phyloP scores from a whole-genome alignment of 768 basidiomycete species.

The Cubamyces sp. region DNA sequence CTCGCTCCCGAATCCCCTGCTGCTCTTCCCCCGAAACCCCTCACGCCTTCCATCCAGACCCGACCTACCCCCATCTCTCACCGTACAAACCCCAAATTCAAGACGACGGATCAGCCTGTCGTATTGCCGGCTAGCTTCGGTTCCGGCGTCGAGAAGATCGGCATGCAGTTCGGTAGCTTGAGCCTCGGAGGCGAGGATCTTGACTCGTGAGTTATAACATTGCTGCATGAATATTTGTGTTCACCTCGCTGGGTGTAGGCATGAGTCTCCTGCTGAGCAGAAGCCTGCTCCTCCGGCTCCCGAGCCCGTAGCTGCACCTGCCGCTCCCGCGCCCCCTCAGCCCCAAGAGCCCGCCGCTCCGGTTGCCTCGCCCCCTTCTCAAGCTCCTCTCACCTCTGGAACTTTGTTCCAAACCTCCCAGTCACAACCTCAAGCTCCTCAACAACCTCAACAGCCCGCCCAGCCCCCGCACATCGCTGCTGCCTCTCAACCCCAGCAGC shows the following conservation, averaged over 20 bases:
- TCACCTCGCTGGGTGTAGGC: slow-evolving; percentile 31
- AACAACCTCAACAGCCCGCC: slow-evolving; percentile 36
- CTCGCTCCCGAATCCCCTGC: slow-evolving; percentile 34
- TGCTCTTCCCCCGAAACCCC: slow-evolving; percentile 39
- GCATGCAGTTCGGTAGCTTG: slow-evolving; percentile 90
- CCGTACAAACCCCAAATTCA: slow-evolving; percentile 64
- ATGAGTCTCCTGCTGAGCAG: slow-evolving; percentile 33
- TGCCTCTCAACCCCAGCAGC: slow-evolving; percentile 27
- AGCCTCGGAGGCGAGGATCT: slow-evolving; percentile 70
- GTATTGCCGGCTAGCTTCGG: slow-evolving; percentile 76
- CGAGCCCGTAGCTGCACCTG: slow-evolving; percentile 28
- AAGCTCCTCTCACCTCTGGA: slow-evolving; percentile 27
- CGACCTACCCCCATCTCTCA: slow-evolving; percentile 59
- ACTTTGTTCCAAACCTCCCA: slow-evolving; percentile 29
- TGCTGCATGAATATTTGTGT: background rate
- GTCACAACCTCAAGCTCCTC: slow-evolving; percentile 27
- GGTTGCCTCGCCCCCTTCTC: slow-evolving; percentile 40
- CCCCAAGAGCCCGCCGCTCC: slow-evolving; percentile 25
- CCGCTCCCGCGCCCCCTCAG: slow-evolving; percentile 2
- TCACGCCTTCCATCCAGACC: slow-evolving; percentile 48
- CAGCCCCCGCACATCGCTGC: slow-evolving; percentile 33
- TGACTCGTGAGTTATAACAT: slow-evolving; percentile 51
- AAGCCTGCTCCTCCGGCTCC: slow-evolving; percentile 36
- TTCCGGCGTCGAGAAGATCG: slow-evolving; percentile 70
- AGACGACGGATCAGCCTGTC: slow-evolving; percentile 77